Base-by-base conservation (phyloP, 495 filamentous ascomycete genomes). In the Penicillium subrubescens region DNA sequence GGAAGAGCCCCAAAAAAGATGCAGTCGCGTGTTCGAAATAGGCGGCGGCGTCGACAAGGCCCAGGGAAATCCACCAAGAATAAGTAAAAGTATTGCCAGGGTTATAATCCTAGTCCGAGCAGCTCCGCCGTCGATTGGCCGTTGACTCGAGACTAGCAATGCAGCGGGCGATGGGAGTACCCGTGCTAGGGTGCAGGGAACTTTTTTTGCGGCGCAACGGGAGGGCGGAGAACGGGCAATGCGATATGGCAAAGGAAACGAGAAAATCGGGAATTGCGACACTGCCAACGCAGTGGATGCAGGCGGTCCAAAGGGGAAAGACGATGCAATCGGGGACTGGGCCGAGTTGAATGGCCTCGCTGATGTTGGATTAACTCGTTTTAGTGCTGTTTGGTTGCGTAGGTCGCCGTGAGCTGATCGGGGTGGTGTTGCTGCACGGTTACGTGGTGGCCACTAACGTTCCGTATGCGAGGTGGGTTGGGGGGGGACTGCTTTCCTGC, bases 211-310 rank as follows among this genome's bases (percentile, higher is more conserved):
- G 71, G 67, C 71, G 66, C 68, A 70, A 59, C 59, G 56, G 53
- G 48, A 57, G 34, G 58, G 51, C 35, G 61, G 57, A 59, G 44
- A 48, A 48, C 35, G 63, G 60, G 59, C 53, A 60, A 65, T 64
- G 66, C 64, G 67, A 70, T 54, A 27, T 61, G 52, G 43, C 11
- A n/a, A 19, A 15, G 51, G 51, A 54, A 54, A 54, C 51, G 51
- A 54, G 51, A 44, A 62, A 70, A 68, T 65, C 54, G 61, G 48
- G 44, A 59, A 67, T 75, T 74, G 74, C 71, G 71, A 72, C 69
- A 70, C 73, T 76, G 78, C 74, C 77, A 78, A 67, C 76, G 70
- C 76, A 81, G 73, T 73, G 58, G 68, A 77, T 78, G 78, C 78
- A 81, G 71, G 71, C 63, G 71, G 71, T 79, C 78, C 63, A 77